Evolutionary conservation across 2,329 filamentous ascomycete species (phyloP), one percentile per base, ranked within the genome.

Genomic region (Aaosphaeria pasadenensis): DNA sequence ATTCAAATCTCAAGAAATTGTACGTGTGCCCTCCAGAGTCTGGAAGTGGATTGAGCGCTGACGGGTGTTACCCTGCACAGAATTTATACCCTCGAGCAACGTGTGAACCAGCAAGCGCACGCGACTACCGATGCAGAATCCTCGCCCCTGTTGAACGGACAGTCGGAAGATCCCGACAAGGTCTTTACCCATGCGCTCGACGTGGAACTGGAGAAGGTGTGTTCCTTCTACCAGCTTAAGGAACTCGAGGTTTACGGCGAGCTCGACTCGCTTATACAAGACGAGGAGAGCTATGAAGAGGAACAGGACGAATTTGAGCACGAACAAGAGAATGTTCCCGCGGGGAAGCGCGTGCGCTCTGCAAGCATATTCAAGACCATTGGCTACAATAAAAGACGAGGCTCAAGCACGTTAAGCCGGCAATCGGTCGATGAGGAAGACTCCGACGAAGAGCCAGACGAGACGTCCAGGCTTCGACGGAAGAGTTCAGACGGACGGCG

Each of bases 1-100:
- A 99, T 74, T 96, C 91, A 76, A 97, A 96, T 66, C 82, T 99
- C 61, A 99, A 99, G 80, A 99, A 99, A 78, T 82, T 96, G 90
- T 95, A 71, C 65, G 88, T 24, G 17, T 24, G 17, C 17, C 79
- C 46, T 39, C 33, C 7, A 9, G 33, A 36, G n/a, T 36, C 33
- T 36, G n/a, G 7, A 36, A 36, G 9, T 36, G 33, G 33, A n/a
- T 9, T 36, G 9, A 28, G 33, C 36, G 49, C 64, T 70, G 52
- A 68, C 59, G 32, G 36, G 44, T 55, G 49, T 47, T 38, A 52
- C 47, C 44, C 53, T 44, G 44, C 43, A 46, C 53, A 95, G 90
- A 49, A 97, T 99, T 62, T 99, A 97, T 74, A 85, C 88, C 53
- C 87, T 99, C 56, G 94, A 99, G 76, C 95, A 95, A 71, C 83